Percentiles rank a stretch among this genome's conserved stretches.
Conservation (phyloP, 352 stramenopile species). For the Pythium guiyangense region DNA sequence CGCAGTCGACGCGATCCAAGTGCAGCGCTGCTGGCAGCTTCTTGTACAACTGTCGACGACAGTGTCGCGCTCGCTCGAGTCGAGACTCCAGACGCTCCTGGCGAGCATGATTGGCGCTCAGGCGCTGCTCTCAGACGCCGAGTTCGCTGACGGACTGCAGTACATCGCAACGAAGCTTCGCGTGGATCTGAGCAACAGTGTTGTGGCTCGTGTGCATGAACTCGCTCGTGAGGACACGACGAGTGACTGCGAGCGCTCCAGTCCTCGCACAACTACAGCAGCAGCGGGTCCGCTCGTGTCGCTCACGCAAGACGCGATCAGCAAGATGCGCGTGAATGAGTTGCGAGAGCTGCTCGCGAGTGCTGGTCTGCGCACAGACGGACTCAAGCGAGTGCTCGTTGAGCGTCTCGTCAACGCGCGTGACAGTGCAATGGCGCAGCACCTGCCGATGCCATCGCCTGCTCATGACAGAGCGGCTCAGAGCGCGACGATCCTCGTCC, state of each 20-base stretch:
- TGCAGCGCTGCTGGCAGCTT: conserved; percentile 32
- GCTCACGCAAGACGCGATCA: conserved; percentile 25
- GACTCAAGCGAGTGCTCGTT: conserved; percentile 50
- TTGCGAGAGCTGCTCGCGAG: conserved; percentile 29
- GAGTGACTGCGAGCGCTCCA: background rate
- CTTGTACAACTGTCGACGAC: conserved; percentile 7
- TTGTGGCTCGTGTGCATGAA: conserved; percentile 7
- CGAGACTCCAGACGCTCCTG: conserved; percentile 17
- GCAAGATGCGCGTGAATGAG: conserved; percentile 39
- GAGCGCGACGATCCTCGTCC: conserved; percentile 56
- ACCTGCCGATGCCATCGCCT: conserved; percentile 6
- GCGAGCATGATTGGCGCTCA: conserved; percentile 27
- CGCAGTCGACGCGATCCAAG: conserved; percentile 3
- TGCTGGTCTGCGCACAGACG: conserved; percentile 27
- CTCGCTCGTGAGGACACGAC: conserved; percentile 8
- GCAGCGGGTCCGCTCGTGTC: conserved; percentile 7
- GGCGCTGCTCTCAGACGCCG: conserved; percentile 31
- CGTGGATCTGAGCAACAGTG: conserved; percentile 10
- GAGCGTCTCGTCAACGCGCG: conserved; percentile 31
- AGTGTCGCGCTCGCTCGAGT: conserved; percentile 13
- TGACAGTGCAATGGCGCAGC: conserved; percentile 11
- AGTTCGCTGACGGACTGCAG: conserved; percentile 31
- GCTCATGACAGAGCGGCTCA: background rate
- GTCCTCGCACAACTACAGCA: background rate
- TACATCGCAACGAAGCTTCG: conserved; percentile 33